Percentiles rank a stretch among this genome's conserved stretches.
Evolutionary conservation across 306 rosid species (phyloP).

Genomic region (Senna tora): DNA sequence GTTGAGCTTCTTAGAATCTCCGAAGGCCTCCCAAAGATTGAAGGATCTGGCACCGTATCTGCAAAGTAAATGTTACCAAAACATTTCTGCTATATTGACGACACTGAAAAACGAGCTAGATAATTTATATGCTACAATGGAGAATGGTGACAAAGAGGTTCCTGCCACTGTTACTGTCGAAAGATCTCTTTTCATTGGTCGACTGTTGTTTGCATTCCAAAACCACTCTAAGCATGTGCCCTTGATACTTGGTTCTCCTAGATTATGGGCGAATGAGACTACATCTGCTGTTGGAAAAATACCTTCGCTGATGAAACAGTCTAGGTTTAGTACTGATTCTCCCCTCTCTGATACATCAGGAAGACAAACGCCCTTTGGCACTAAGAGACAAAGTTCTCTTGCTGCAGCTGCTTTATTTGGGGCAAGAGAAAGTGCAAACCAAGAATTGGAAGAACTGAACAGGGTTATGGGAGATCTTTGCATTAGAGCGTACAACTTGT

Average conservation of each 20-base stretch:
- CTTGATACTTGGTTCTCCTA: conserved; percentile 83
- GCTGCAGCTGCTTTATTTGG: conserved; percentile 82
- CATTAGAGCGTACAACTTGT: conserved; percentile 78
- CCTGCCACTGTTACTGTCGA: conserved; percentile 63
- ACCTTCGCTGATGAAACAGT: conserved; percentile 65
- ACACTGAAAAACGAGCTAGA: conserved; percentile 69
- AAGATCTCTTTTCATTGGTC: conserved; percentile 88
- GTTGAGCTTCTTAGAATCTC: conserved; percentile 88
- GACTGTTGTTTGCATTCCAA: conserved; percentile 87
- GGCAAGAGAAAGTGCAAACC: conserved; percentile 73
- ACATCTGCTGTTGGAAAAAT: conserved; percentile 61
- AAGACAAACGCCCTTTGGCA: conserved; percentile 46
- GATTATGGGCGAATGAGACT: conserved; percentile 74
- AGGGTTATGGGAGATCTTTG: conserved; percentile 74
- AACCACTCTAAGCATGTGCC: conserved; percentile 87
- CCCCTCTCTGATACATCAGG: conserved; percentile 55
- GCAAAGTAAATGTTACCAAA: conserved; percentile 78
- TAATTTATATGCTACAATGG: conserved; percentile 57
- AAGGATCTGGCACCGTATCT: conserved; percentile 74
- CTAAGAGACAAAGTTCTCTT: conserved; percentile 66
- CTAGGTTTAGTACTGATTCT: conserved; percentile 64
- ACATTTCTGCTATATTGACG: conserved; percentile 62
- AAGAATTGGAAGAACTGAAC: conserved; percentile 76
- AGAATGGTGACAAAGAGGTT: conserved; percentile 48
- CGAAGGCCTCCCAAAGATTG: conserved; percentile 82